Percentiles rank a stretch among this genome's conserved stretches.
These are phyloP conservation scores for Kodamaea ohmeri DNA, from an alignment of 1,139 yeast species.

Conservation along the genomic window DNA sequence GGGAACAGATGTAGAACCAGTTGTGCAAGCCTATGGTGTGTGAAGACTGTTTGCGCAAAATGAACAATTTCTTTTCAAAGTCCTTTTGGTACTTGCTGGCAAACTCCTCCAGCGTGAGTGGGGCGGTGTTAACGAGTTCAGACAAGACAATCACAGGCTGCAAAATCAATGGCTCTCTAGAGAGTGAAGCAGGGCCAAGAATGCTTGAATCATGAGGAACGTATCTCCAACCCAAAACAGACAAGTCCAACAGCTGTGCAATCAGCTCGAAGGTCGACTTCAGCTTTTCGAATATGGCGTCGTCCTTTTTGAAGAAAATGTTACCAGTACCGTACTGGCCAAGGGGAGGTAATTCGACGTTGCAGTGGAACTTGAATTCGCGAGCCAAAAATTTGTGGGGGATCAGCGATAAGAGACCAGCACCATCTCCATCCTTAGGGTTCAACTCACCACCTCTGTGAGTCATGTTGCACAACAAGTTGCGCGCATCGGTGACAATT, in stretches of 20 bases:
- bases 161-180: constrained; percentile 86
- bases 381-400: constrained; percentile 84
- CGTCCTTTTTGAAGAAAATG: constrained; percentile 83
- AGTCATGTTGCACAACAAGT: constrained; percentile 92
- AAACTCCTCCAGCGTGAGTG: constrained; percentile 52
- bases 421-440: constrained; percentile 98
- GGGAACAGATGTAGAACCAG: constrained; percentile 96
- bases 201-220: constrained; percentile 96
- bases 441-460: constrained; percentile 98
- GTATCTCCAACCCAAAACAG: constrained; percentile 89
- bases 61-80: constrained; percentile 81
- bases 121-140: constrained; percentile 42
- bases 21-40: constrained; percentile 91
- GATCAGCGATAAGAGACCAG: constrained; percentile 90
- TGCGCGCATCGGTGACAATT: constrained; percentile 86
- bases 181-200: constrained; percentile 90
- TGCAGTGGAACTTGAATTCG: constrained; percentile 70
- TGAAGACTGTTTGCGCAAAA: constrained; percentile 84
- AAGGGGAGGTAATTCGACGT: constrained; percentile 60
- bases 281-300: constrained; percentile 61
- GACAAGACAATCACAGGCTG: constrained; percentile 83
- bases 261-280: constrained; percentile 75
- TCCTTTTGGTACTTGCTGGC: constrained; percentile 54
- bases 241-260: constrained; percentile 72
- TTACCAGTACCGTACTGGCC: constrained; percentile 97